Evolutionary conservation across 2,329 filamentous ascomycete species (phyloP).

Genomic region (Aspergillus carbonarius): DNA sequence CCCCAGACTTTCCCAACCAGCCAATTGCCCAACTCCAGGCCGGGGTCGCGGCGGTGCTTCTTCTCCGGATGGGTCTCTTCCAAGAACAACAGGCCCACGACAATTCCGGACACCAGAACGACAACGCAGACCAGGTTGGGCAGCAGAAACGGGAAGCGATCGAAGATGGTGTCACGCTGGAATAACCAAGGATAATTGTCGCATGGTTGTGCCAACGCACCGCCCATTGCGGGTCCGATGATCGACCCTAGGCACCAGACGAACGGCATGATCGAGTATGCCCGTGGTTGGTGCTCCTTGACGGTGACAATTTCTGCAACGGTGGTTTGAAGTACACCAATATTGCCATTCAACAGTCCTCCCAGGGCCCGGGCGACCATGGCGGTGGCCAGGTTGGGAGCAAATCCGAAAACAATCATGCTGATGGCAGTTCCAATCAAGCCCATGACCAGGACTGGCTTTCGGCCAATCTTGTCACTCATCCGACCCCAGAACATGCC

Average conservation of each 20-base stretch:
- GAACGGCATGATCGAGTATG: conserved; percentile 96
- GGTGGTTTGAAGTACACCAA: conserved; percentile 91
- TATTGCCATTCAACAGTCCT: conserved; percentile 92
- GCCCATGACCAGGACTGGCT: conserved; percentile 88
- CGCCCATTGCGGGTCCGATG: conserved; percentile 86
- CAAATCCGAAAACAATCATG: conserved; percentile 89
- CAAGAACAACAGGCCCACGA: conserved; percentile 79
- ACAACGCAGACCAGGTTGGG: conserved; percentile 86
- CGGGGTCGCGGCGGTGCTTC: conserved; percentile 72
- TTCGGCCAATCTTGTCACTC: conserved; percentile 88
- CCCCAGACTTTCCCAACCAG: conserved; percentile 48
- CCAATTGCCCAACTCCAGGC: conserved; percentile 73
- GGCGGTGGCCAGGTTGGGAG: conserved; percentile 76
- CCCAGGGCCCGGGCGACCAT: conserved; percentile 85
- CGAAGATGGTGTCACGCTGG: conserved; percentile 71
- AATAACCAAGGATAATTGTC: conserved; percentile 77
- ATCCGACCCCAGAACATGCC: conserved; percentile 90
- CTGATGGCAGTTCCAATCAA: conserved; percentile 87
- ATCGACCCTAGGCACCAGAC: conserved; percentile 98
- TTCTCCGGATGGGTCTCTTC: conserved; percentile 90
- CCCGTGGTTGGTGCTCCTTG: conserved; percentile 90
- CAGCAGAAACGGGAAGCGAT: conserved; percentile 82
- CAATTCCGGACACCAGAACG: conserved; percentile 73
- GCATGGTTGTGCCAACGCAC: conserved; percentile 82
- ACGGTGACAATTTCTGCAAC: conserved; percentile 90